phyloP scores from a whole-genome alignment of 257 asterid species.

The Agastache rugosa region DNA sequence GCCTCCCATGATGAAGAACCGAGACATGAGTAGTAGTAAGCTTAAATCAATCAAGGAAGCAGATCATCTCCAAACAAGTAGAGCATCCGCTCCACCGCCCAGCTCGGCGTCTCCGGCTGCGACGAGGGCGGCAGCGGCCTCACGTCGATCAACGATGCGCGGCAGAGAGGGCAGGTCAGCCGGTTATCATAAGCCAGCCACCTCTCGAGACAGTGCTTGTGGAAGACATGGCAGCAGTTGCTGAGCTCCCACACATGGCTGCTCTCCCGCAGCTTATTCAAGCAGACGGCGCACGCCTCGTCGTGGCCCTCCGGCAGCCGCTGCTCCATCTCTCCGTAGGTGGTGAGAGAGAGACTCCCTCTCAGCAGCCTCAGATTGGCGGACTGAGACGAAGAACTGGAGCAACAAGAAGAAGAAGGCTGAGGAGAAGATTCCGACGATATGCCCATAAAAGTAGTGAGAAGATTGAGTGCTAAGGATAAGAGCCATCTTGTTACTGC shows the following conservation, averaged over 20 bases:
- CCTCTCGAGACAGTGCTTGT: constrained; percentile 66
- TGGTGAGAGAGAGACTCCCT: constrained; percentile 53
- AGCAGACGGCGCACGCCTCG: constrained; percentile 63
- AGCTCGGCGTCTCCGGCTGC: constrained; percentile 55
- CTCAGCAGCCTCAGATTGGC: constrained; percentile 41
- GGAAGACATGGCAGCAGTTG: constrained; percentile 80
- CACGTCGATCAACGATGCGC: constrained; percentile 51
- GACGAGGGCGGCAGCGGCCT: constrained; percentile 33
- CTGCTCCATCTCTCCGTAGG: constrained; percentile 46
- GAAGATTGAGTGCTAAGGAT: constrained; percentile 47
- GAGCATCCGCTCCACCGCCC: constrained; percentile 82
- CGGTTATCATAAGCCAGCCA: constrained; percentile 64
- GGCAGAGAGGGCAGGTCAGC: constrained; percentile 71
- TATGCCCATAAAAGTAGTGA: constrained; percentile 38
- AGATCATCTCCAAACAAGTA: constrained; percentile 85
- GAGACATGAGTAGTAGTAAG: too few species aligned
- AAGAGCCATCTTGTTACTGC: constrained; percentile 63
- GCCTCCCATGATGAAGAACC: constrained; percentile 25
- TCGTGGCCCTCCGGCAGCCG: constrained; percentile 46
- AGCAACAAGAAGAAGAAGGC: constrained; percentile 21
- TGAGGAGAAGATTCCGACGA: constrained; percentile 27
- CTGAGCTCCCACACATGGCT: constrained; percentile 68
- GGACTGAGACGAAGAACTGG: constrained; percentile 30
- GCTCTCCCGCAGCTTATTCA: constrained; percentile 52
- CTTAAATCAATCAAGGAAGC: constrained; percentile 46